Conservation (phyloP, 768 basidiomycete genomes). For the Termitomyces sp. region DNA sequence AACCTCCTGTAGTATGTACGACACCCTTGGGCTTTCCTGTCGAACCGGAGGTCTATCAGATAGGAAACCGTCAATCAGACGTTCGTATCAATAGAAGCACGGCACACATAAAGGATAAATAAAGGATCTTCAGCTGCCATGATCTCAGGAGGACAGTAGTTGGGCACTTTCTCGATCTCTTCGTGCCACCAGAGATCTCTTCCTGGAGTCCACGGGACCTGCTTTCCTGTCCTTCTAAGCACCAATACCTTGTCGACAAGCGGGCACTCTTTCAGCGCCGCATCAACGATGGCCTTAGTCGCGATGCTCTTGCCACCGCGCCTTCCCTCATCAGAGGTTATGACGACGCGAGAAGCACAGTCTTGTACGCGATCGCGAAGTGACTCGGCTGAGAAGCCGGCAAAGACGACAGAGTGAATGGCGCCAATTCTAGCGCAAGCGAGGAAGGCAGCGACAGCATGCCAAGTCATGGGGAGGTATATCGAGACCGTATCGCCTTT, state of each 20-base stretch:
- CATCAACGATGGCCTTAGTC: constrained; percentile 90
- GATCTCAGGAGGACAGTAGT: constrained; percentile 83
- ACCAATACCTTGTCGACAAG: constrained; percentile 89
- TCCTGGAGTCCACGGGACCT: constrained; percentile 76
- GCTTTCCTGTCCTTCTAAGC: constrained; percentile 78
- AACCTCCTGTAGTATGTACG: constrained; percentile 84
- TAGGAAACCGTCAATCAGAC: constrained; percentile 5
- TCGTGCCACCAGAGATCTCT: constrained; percentile 98
- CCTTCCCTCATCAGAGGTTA: constrained; percentile 92
- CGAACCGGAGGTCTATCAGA: constrained; percentile 78
- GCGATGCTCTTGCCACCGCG: constrained; percentile 95
- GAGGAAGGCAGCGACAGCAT: constrained; percentile 93
- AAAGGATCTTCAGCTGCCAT: constrained; percentile 95
- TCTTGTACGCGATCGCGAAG: constrained; percentile 90
- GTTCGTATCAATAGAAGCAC: not conserved
- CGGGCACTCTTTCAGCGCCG: constrained; percentile 82
- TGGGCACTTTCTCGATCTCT: constrained; percentile 76
- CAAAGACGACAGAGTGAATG: constrained; percentile 95
- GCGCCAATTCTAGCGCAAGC: constrained; percentile 97
- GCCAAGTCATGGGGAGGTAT: constrained; percentile 94
- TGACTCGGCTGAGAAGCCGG: constrained; percentile 93
- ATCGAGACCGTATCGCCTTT: constrained; percentile 94
- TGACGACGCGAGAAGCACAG: constrained; percentile 84
- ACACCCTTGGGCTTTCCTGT: constrained; percentile 98
- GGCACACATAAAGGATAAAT: constrained; percentile 94